Base-by-base conservation (phyloP, 2,329 filamentous ascomycete genomes). In the Alternaria tenuissima region DNA sequence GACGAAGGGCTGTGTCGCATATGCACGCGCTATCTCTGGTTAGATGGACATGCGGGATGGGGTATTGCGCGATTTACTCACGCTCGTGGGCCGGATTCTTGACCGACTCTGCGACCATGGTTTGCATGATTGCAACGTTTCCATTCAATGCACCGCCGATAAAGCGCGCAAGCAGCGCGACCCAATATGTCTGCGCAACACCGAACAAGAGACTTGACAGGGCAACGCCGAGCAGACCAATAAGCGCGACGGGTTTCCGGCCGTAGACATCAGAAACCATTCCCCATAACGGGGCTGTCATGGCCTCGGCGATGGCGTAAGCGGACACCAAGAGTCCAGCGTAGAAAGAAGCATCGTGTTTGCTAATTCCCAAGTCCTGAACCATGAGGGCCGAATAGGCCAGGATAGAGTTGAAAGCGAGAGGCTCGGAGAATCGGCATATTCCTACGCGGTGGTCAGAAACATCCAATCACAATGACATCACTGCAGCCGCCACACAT, bases 331-430 rank as follows among this genome's bases (percentile, higher is more conserved):
- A 89, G 64, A 80, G 65, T 47, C 94, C 94, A 41, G 93, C 90
- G 77, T 96, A 96, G 82, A 97, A 94, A 1, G 93, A 94, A 43
- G 93, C 77, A 69, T 80, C 73, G 49, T 68, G 69, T 47, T 73
- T 65, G 63, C 65, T 59, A 49, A 74, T 76, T 41, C 76, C 75
- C 41, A 84, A 67, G 51, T 79, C 76, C 59, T 76, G 67, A 22
- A 79, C 76, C 70, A 80, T 77, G 52, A 73, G 65, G 57, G 69
- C 76, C 55, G 76, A 76, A 65, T 97, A 97, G 32, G 94, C 94
- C 72, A 96, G 96, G 81, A 97, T 96, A 76, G 92, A 96, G 14
- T 94, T 97, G 72, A 97, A 87, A 44, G 94, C 94, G 72, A 97
- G 93, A 30, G 94, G 94, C 80, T 97, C 94, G 57, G 93, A 93